These are phyloP conservation scores for Dendrobium nobile DNA, from an alignment of 106 monocot species.

Conservation along the genomic window DNA sequence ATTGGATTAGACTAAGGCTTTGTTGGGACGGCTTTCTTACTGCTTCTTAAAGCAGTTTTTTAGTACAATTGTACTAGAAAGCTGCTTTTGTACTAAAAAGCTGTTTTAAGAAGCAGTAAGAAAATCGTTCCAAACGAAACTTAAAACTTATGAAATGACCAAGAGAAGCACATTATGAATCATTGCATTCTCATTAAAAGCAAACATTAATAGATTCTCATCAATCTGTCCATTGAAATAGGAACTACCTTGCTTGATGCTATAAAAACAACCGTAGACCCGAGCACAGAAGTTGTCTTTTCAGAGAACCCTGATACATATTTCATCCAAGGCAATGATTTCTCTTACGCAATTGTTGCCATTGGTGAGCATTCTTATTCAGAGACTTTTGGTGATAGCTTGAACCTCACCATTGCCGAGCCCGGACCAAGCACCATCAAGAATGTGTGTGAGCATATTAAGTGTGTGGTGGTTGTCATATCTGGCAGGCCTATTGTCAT, in stretches of 20 bases:
- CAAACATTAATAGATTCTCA: not conserved
- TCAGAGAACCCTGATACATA: slow-evolving; percentile 22
- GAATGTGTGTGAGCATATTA: slow-evolving; percentile 37
- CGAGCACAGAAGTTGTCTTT: slow-evolving; percentile 23
- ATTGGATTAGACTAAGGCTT: too few relatives aligned
- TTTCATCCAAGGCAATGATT: slow-evolving; percentile 16
- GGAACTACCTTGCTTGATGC: slow-evolving; percentile 13
- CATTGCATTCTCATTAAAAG: not conserved
- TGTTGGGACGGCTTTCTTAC: too few relatives aligned
- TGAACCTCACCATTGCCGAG: slow-evolving; percentile 18
- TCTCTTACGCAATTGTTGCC: slow-evolving; percentile 20
- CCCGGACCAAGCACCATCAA: slow-evolving; percentile 42
- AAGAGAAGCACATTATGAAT: too few relatives aligned
- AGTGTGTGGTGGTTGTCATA: slow-evolving; percentile 59
- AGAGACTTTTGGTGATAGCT: slow-evolving; percentile 4
- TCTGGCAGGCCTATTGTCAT: slow-evolving; percentile 68
- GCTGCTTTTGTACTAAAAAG: too few relatives aligned
- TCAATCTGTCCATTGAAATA: not conserved
- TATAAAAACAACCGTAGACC: slow-evolving; percentile 29
- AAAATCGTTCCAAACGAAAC: too few relatives aligned
- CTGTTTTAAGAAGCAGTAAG: too few relatives aligned
- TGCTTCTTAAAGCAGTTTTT: too few relatives aligned
- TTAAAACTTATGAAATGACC: too few relatives aligned
- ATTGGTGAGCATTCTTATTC: slow-evolving; percentile 38
- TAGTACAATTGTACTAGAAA: too few relatives aligned